Evolutionary conservation across 163 green algal species (phyloP).

Genomic region (Volvox carteri): DNA sequence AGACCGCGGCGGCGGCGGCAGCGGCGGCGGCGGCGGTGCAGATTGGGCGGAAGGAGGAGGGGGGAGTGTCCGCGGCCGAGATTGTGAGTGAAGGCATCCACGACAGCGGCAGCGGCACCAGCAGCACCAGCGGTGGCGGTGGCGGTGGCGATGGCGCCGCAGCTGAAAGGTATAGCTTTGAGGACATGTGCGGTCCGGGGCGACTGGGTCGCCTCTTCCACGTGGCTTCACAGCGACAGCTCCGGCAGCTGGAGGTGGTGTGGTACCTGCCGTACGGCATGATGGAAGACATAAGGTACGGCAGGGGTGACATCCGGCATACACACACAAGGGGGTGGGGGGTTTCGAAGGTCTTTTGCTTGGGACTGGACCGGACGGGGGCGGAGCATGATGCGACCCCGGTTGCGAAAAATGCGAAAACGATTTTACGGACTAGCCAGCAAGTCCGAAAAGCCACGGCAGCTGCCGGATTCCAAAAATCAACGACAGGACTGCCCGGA

Average conservation of each 20-base stretch:
- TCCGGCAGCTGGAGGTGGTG: conserved; percentile 69
- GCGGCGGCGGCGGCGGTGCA: not conserved
- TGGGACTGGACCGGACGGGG: too few species aligned
- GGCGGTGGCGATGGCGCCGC: not conserved
- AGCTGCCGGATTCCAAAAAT: too few species aligned
- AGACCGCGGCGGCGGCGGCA: not conserved
- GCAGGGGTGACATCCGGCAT: not conserved
- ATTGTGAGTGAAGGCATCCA: too few species aligned
- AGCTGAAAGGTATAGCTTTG: conserved; percentile 7
- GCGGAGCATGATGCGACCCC: too few species aligned
- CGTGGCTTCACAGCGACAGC: conserved; percentile 59
- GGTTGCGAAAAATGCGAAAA: too few species aligned
- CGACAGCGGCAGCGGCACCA: not conserved
- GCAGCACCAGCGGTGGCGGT: too few species aligned
- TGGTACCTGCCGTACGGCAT: conserved; percentile 69
- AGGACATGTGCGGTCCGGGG: conserved; percentile 15
- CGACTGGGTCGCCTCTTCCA: conserved; percentile 51
- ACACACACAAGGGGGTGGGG: too few species aligned
- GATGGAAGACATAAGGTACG: conserved; percentile 59
- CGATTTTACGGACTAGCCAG: too few species aligned
- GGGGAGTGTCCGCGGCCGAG: not conserved
- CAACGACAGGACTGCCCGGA: too few species aligned
- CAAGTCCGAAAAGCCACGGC: too few species aligned
- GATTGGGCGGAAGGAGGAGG: not conserved
- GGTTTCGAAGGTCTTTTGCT: too few species aligned